A percentile compares a stretch with the other conserved stretches of the same genome.
Evolutionary conservation across 169 alveolate species (phyloP).

Genomic region (Eimeria sp.): DNA sequence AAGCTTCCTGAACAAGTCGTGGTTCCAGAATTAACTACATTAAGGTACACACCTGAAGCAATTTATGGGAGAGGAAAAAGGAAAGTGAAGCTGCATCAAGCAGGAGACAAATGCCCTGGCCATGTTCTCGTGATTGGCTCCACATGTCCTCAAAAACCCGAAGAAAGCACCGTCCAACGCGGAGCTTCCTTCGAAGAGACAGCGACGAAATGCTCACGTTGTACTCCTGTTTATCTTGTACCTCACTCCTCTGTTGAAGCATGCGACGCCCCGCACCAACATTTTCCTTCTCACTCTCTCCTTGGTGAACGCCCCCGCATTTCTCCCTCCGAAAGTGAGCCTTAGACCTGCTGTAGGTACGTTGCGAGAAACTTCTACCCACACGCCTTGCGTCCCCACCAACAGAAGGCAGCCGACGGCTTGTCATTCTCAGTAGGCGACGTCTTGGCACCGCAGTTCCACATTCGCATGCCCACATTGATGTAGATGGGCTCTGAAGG

Average conservation of each 20-base stretch:
- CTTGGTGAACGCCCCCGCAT: conserved; percentile 4
- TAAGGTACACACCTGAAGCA: conserved; percentile 18
- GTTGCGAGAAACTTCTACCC: conserved; percentile 3
- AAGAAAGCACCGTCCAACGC: conserved; percentile 41
- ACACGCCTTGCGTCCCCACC: conserved; percentile 43
- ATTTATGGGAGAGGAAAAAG: conserved; percentile 37
- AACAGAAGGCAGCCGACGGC: conserved; percentile 22
- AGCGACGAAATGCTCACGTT: conserved; percentile 49
- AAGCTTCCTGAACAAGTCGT: not conserved
- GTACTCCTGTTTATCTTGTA: not conserved
- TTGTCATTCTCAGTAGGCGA: not conserved
- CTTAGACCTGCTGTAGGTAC: conserved; percentile 1
- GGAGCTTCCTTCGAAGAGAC: conserved; percentile 37
- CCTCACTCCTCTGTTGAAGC: conserved; percentile 14
- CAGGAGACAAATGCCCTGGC: conserved; percentile 67
- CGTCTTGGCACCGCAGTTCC: conserved; percentile 19
- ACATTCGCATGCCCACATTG: conserved; percentile 57
- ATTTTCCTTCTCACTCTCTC: not conserved
- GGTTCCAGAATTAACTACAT: not conserved
- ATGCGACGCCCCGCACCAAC: conserved; percentile 1
- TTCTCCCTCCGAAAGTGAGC: conserved; percentile 18
- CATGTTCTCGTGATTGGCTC: conserved; percentile 48
- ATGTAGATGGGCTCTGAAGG: conserved; percentile 53
- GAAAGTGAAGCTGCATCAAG: conserved; percentile 54
- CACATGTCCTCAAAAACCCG: conserved; percentile 72